Evolutionary conservation across 179 eudicot species (phyloP).

Genomic region (Actinidia arguta): DNA sequence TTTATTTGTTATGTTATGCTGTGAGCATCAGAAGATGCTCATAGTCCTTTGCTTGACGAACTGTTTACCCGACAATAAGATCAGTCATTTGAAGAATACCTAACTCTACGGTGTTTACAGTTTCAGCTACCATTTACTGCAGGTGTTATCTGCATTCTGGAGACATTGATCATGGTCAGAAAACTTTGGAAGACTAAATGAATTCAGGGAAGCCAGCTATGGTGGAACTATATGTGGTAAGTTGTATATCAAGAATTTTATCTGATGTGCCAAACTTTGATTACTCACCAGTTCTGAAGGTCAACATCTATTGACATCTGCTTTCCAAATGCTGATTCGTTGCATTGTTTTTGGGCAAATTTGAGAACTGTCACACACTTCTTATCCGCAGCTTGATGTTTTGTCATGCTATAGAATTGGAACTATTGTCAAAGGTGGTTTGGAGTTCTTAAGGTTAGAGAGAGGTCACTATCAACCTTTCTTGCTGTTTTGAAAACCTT

Average conservation of each 20-base stretch:
- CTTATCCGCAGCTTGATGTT: neutral
- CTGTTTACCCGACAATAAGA: neutral
- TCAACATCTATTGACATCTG: neutral
- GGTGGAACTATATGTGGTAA: slow-evolving; percentile 69
- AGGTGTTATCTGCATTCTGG: slow-evolving; percentile 89
- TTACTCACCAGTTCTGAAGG: neutral
- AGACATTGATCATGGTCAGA: slow-evolving; percentile 65
- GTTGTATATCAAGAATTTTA: slow-evolving; percentile 25
- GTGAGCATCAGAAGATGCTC: neutral
- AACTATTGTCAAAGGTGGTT: neutral
- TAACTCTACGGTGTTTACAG: neutral
- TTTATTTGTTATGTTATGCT: neutral
- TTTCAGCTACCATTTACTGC: slow-evolving; percentile 20
- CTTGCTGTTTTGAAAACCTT: neutral
- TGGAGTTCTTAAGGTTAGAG: neutral
- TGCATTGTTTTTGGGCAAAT: neutral
- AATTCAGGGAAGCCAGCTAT: slow-evolving; percentile 54
- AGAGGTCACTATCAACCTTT: neutral
- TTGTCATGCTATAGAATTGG: neutral
- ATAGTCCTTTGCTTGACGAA: slow-evolving; percentile 5
- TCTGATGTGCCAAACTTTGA: neutral
- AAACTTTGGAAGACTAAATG: slow-evolving; percentile 68
- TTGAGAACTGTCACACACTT: neutral
- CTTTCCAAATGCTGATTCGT: neutral
- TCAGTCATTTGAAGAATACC: neutral